phyloP scores from a whole-genome alignment of 73 alveolate genomes.

The Tetrahymena elliotti region DNA sequence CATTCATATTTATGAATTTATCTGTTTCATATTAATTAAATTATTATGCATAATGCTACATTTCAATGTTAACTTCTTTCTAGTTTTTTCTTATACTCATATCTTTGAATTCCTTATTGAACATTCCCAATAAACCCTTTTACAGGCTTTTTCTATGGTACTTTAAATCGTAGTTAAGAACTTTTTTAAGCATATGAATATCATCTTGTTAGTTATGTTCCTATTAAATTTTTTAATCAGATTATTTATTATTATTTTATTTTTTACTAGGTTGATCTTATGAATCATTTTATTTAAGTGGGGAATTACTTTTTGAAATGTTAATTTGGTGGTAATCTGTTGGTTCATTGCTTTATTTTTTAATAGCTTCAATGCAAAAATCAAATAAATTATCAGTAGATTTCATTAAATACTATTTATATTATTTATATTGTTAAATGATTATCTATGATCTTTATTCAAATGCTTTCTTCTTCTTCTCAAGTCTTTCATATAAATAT shows the following conservation, averaged over 20 bases:
- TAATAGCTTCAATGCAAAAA: not conserved
- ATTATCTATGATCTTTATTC: not conserved
- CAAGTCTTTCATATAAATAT: not conserved
- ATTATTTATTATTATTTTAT: not conserved
- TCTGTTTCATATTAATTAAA: not conserved
- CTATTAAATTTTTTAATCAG: not conserved
- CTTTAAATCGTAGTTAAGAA: not conserved
- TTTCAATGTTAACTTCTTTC: not conserved
- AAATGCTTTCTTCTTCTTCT: not conserved
- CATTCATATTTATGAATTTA: not conserved
- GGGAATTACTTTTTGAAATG: not conserved
- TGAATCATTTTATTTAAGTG: not conserved
- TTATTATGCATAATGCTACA: not conserved
- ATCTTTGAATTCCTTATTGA: not conserved
- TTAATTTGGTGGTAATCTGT: not conserved
- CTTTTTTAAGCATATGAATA: not conserved
- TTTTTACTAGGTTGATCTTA: not conserved
- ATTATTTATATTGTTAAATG: not conserved
- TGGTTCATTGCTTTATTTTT: not conserved
- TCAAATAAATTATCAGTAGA: not conserved
- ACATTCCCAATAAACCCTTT: not conserved
- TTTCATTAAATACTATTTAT: not conserved
- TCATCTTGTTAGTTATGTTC: not conserved
- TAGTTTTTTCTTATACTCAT: not conserved
- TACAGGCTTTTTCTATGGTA: not conserved